Percentiles rank a stretch among this genome's conserved stretches.
These are phyloP conservation scores for Sodiomyces alkalinus DNA, from an alignment of 2,329 filamentous ascomycete genomes.

Conservation along the genomic window DNA sequence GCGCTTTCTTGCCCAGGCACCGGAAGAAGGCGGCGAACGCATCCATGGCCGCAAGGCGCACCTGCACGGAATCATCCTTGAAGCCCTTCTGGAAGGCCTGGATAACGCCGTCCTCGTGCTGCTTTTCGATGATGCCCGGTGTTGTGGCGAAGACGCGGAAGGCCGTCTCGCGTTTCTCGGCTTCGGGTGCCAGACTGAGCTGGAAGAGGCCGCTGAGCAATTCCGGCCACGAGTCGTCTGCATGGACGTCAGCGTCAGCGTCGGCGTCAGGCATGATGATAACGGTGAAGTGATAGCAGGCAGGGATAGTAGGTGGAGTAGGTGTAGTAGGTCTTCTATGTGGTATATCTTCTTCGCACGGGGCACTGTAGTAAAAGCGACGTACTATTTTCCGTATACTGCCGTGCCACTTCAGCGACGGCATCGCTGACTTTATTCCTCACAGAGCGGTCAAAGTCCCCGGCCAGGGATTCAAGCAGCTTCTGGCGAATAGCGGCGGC, in stretches of 20 bases:
- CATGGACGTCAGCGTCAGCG: too few relatives aligned
- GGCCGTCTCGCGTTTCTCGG: conserved; percentile 76
- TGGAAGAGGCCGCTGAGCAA: conserved; percentile 76
- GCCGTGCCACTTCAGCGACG: conserved; percentile 87
- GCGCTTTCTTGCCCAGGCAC: conserved; percentile 73
- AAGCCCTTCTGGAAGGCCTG: conserved; percentile 84
- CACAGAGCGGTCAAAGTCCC: conserved; percentile 58
- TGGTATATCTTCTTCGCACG: too few relatives aligned
- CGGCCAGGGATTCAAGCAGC: conserved; percentile 60
- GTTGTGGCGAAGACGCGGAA: conserved; percentile 94
- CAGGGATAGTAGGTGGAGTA: too few relatives aligned
- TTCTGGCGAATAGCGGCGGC: conserved; percentile 69
- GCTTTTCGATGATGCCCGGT: conserved; percentile 87
- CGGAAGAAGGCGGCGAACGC: conserved; percentile 95
- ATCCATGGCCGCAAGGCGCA: conserved; percentile 87
- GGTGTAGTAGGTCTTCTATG: too few relatives aligned
- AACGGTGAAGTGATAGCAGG: not conserved
- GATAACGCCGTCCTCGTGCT: conserved; percentile 83
- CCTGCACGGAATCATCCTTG: conserved; percentile 70
- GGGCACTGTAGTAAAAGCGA: conserved; percentile 9
- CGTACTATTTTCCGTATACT: conserved; percentile 86
- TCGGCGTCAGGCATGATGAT: conserved; percentile 1
- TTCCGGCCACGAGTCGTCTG: conserved; percentile 80
- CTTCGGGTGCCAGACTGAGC: conserved; percentile 72
- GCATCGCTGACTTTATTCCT: conserved; percentile 95